Conservation (phyloP, 2,329 filamentous ascomycete genomes). For the Dactylonectria estremocensis region DNA sequence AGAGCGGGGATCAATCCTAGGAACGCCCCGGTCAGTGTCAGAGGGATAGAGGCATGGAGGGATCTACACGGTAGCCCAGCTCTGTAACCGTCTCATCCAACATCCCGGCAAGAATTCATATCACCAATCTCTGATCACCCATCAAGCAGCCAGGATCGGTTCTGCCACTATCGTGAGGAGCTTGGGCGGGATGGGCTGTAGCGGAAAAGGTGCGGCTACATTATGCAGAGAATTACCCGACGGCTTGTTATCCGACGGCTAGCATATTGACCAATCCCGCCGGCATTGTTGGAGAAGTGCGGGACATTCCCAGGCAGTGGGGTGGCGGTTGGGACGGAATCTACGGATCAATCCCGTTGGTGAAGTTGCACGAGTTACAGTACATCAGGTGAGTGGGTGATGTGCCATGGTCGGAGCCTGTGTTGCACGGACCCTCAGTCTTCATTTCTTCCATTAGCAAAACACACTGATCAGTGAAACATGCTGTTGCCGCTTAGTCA, state of each 20-base stretch:
- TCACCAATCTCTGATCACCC: neutral
- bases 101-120: neutral
- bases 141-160: conserved; percentile 1
- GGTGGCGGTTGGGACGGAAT: neutral
- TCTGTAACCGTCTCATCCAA: neutral
- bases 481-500: conserved; percentile 2
- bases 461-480: neutral
- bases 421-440: conserved; percentile 6
- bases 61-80: neutral
- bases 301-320: neutral
- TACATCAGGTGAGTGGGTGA: too few relatives aligned
- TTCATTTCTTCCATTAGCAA: neutral
- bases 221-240: neutral
- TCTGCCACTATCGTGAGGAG: neutral
- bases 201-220: neutral
- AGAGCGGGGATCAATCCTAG: neutral
- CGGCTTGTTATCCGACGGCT: neutral
- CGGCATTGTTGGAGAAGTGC: neutral
- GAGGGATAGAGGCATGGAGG: neutral
- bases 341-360: too few relatives aligned
- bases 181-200: neutral
- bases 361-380: too few relatives aligned
- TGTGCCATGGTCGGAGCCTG: neutral
- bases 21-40: neutral
- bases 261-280: neutral